Evolutionary conservation across 2,329 filamentous ascomycete genomes (phyloP).

Genomic region (Penicillium sp.): DNA sequence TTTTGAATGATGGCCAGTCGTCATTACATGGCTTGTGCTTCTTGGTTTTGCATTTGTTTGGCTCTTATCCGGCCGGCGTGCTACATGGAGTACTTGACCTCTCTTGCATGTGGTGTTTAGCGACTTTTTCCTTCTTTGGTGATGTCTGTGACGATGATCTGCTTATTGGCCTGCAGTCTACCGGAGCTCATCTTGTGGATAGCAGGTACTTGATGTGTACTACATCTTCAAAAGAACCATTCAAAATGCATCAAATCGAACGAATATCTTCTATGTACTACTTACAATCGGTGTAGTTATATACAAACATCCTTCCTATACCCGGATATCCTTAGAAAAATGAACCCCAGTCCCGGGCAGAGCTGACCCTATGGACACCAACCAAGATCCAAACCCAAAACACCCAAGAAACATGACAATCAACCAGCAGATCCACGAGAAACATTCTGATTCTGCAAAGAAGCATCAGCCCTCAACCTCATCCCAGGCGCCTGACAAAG

Average conservation of each 20-base stretch:
- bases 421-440: background rate
- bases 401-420: background rate
- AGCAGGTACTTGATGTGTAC: background rate
- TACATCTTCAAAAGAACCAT: background rate
- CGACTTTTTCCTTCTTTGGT: conserved; percentile 7
- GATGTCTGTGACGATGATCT: conserved; percentile 7
- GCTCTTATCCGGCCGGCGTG: background rate
- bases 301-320: background rate
- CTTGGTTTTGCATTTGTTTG: conserved; percentile 1
- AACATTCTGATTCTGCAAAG: conserved; percentile 13
- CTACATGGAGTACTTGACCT: conserved; percentile 7
- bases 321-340: background rate
- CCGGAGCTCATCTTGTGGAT: conserved; percentile 1
- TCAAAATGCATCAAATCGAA: background rate
- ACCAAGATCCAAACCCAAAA: background rate
- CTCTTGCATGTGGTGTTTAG: conserved; percentile 11
- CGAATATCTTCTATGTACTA: background rate
- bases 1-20: too few relatives aligned
- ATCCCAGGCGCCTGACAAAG: conserved; percentile 33
- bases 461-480: conserved; percentile 25
- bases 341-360: too few relatives aligned
- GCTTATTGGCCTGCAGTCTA: conserved; percentile 1
- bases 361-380: background rate
- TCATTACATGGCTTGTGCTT: background rate
- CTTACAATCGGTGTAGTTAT: background rate